Evolutionary conservation across 176 grass and related monocot species (phyloP), one percentile per base, ranked within the genome.

Genomic region (Canna indica): DNA sequence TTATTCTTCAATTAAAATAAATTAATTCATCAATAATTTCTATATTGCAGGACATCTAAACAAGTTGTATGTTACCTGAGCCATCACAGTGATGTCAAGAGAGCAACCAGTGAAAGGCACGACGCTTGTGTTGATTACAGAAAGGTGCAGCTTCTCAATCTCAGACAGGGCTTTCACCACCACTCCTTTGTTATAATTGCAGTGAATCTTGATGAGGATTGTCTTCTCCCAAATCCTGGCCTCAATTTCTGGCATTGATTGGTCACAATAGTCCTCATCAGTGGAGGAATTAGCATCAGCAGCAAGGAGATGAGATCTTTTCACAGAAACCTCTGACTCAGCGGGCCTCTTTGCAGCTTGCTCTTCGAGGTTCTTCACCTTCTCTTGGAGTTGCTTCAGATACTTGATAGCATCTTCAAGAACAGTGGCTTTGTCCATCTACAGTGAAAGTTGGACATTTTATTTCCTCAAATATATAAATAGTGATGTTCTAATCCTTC

Each of bases 391-490:
- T 62, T 86, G 71, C 67, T 87, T 91, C 46, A 96, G 81, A 76
- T 96, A 89, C 68, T 91, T 91, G 73, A 96, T 91, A 26, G 92
- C 92, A 85, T 96, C 92, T 60, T 88, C 83, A 12, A 96, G 83
- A 67, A 96, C 92, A 0, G 92, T 88, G 36, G 92, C 92, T 83
- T 96, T 96, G 82, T 96, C 92, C 92, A 91, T 91, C 92, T 94
- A 48, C 54, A 64, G 17, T 12, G 20, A 47, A 15, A 47, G 68
- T n/a, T 28, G 58, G 26, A 29, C 0, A 15, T 12, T 14, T 5
- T 30, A 8, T 1, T 25, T 24, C 6, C 20, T 26, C 7, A 3
- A 7, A 38, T 38, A 3, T 3, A 38, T 7, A 38, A 38, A 7
- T 2, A 7, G 2, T 38, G 36, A 38, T 38, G 4, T 3, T 38